Conservation (phyloP, 805 yeast species). For the Candida incommunis region DNA sequence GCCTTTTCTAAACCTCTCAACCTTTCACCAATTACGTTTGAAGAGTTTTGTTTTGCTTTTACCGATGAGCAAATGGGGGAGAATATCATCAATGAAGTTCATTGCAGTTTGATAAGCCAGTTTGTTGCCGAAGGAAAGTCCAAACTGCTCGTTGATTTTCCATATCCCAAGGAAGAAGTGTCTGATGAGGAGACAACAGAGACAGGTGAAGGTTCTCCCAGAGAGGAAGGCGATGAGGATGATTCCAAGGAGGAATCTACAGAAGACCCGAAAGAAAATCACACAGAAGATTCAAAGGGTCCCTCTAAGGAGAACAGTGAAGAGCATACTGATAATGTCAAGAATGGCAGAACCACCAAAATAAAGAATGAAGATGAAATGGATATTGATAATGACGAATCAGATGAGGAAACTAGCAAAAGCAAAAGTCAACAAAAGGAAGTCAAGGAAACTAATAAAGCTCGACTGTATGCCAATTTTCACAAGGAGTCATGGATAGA, state of each 20-base stretch:
- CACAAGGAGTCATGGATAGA: slow-evolving; percentile 46
- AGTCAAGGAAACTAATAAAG: neutral
- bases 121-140: slow-evolving; percentile 34
- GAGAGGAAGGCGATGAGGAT: slow-evolving; percentile 9
- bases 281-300: slow-evolving; percentile 10
- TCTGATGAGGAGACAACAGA: slow-evolving; percentile 16
- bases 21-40: slow-evolving; percentile 67
- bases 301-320: slow-evolving; percentile 2
- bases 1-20: slow-evolving; percentile 49
- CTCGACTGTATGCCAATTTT: slow-evolving; percentile 1
- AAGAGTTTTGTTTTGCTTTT: slow-evolving; percentile 54
- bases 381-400: slow-evolving; percentile 10
- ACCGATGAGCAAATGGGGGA: slow-evolving; percentile 32
- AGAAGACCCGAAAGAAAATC: slow-evolving; percentile 16
- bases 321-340: slow-evolving; percentile 12
- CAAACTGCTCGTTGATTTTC: slow-evolving; percentile 17
- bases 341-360: slow-evolving; percentile 9
- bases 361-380: slow-evolving; percentile 7
- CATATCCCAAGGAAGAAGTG: slow-evolving; percentile 20
- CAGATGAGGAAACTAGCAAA: slow-evolving; percentile 21
- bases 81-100: slow-evolving; percentile 47
- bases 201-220: slow-evolving; percentile 11
- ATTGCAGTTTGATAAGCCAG: slow-evolving; percentile 47
- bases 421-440: slow-evolving; percentile 3
- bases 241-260: slow-evolving; percentile 20